Conservation (phyloP, 306 rosid species). For the Fragaria iinumae region DNA sequence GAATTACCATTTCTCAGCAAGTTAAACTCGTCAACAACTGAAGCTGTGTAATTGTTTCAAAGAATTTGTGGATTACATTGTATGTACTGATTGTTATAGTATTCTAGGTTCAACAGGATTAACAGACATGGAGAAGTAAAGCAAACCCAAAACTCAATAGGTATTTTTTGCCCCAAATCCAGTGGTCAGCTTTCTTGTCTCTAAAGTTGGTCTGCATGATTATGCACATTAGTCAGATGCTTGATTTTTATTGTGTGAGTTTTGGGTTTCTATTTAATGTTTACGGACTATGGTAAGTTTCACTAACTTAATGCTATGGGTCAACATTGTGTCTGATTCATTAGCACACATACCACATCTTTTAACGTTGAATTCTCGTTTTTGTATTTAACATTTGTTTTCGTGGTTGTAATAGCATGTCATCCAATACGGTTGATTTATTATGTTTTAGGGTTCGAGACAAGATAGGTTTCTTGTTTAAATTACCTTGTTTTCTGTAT, state of each 20-base stretch:
- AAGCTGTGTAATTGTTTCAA: neutral
- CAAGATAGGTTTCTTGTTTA: neutral
- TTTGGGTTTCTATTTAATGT: neutral
- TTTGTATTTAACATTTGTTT: neutral
- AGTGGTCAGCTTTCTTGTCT: neutral
- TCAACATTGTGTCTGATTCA: neutral
- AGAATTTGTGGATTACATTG: neutral
- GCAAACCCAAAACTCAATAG: neutral
- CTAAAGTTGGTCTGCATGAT: constrained; percentile 1
- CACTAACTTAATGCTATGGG: neutral
- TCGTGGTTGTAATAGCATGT: neutral
- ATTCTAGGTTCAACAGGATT: no score
- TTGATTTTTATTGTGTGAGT: neutral
- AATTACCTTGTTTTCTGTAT: neutral
- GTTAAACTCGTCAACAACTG: neutral
- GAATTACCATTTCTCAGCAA: neutral
- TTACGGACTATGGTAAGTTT: neutral
- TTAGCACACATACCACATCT: neutral
- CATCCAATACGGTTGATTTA: neutral
- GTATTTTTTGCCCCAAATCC: neutral
- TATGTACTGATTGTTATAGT: neutral
- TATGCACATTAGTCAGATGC: neutral
- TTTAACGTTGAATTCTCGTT: no score
- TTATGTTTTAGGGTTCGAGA: neutral
- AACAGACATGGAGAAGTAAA: no score